phyloP scores from a whole-genome alignment of 2,329 filamentous ascomycete genomes.

The Ophiosphaerella herpotricha region DNA sequence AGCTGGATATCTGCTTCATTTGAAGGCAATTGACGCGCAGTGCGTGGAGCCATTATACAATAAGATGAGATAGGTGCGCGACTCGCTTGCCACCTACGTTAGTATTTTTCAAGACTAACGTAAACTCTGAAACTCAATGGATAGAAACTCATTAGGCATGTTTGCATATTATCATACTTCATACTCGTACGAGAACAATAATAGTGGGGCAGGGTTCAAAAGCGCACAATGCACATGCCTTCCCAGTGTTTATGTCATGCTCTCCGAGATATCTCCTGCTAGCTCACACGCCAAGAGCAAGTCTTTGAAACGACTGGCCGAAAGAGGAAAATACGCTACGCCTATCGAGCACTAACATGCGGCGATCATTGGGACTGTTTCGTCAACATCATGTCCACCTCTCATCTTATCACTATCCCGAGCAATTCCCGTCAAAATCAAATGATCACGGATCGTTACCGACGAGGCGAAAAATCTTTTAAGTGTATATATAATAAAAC shows the following conservation, averaged over 20 bases:
- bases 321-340: not conserved
- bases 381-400: conserved; percentile 1
- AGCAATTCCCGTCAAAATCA: conserved; percentile 8
- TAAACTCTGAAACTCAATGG: no score
- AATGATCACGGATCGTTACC: not conserved
- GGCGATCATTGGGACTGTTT: not conserved
- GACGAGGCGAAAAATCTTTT: not conserved
- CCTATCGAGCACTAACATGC: not conserved
- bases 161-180: not conserved
- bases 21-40: no score
- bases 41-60: no score
- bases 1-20: no score
- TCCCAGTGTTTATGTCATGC: not conserved
- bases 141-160: no score
- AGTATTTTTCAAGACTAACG: no score
- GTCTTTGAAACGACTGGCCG: conserved; percentile 1
- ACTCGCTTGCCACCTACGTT: no score
- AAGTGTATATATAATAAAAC: conserved; percentile 3
- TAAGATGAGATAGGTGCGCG: no score
- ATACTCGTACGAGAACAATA: not conserved
- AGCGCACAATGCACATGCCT: not conserved
- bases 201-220: conserved; percentile 4
- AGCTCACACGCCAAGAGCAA: not conserved
- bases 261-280: conserved; percentile 7
- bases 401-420: conserved; percentile 3